Evolutionary conservation across 225 moss, liverwort and hornwort species (phyloP).

Genomic region (Straminergon stramineum): DNA sequence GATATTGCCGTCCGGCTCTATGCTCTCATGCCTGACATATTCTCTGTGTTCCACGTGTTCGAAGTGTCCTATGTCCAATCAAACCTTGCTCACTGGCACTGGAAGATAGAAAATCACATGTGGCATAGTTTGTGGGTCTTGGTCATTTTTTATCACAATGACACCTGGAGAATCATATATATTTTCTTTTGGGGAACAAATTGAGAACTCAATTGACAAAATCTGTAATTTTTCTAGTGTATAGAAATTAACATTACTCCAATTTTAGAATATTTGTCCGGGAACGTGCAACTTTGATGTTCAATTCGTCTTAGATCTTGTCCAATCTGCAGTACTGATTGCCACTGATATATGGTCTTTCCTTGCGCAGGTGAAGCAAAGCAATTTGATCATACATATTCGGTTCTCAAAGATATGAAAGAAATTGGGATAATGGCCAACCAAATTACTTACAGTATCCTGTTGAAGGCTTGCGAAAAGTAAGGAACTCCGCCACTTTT

Average conservation of each 20-base stretch:
- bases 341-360: not conserved
- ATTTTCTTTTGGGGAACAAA: not conserved
- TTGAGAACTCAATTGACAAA: not conserved
- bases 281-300: not conserved
- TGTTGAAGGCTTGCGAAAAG: constrained; percentile 86
- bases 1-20: not conserved
- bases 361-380: constrained; percentile 56
- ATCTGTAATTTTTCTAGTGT: not conserved
- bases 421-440: constrained; percentile 43
- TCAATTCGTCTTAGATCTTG: not conserved
- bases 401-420: constrained; percentile 71
- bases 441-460: constrained; percentile 82
- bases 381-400: constrained; percentile 49
- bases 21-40: not conserved
- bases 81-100: not conserved
- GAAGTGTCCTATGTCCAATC: not conserved
- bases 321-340: not conserved
- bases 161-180: not conserved
- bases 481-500: constrained; percentile 17
- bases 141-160: not conserved
- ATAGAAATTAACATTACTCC: not conserved
- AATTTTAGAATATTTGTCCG: not conserved
- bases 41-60: not conserved
- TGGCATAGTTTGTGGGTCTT: not conserved
- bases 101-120: not conserved